These are phyloP conservation scores for Agaricus sinodeliciosus DNA, from an alignment of 768 basidiomycete species.

Conservation along the genomic window DNA sequence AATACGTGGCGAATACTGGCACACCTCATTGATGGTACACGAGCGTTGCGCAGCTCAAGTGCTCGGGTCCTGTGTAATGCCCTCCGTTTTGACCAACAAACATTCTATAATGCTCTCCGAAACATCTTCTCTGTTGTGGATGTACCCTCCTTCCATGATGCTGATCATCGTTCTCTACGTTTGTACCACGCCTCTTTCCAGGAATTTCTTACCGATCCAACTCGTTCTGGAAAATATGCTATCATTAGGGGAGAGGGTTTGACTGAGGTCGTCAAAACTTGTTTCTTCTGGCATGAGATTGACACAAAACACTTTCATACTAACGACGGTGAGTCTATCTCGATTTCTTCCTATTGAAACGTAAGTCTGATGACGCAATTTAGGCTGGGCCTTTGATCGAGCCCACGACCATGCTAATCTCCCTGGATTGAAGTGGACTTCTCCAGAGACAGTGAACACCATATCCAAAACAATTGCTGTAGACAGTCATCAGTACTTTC, in stretches of 20 bases:
- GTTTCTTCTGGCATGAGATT: background rate
- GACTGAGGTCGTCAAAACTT: background rate
- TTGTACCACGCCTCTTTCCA: conserved; percentile 2
- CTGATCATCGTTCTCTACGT: background rate
- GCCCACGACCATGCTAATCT: background rate
- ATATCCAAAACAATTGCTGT: background rate
- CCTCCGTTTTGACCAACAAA: background rate
- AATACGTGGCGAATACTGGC: background rate
- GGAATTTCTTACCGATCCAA: background rate
- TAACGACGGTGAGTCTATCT: background rate
- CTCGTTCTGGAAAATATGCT: background rate
- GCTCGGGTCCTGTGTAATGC: background rate
- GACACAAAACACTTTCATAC: background rate
- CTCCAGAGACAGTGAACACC: background rate
- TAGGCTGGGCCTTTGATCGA: background rate
- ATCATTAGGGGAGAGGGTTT: background rate
- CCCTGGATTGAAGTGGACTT: background rate
- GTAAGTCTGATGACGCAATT: background rate
- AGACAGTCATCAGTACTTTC: background rate
- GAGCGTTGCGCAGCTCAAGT: too few species aligned
- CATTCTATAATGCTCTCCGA: background rate
- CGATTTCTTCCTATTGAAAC: too few species aligned
- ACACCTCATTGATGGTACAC: background rate
- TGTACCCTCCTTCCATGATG: background rate
- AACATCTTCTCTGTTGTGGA: background rate